Percentiles rank a stretch among this genome's conserved stretches.
These are phyloP conservation scores for Aspergillus brasiliensis DNA, from an alignment of 2,329 filamentous ascomycete species.

Conservation along the genomic window DNA sequence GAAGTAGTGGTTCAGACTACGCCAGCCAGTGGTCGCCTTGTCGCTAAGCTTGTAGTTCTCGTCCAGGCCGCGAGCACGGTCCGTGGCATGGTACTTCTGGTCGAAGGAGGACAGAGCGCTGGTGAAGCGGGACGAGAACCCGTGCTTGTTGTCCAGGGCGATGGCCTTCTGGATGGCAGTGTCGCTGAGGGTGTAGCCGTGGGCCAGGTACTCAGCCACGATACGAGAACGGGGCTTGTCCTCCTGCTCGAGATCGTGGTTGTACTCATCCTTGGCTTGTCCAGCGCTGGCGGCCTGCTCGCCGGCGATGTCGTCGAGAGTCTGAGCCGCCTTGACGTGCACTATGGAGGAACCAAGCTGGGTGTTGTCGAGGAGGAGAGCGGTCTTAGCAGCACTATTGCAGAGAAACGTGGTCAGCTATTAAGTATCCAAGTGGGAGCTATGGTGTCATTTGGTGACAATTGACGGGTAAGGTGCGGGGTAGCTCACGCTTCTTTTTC, in stretches of 20 bases:
- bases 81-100: conserved; percentile 80
- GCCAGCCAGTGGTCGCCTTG: conserved; percentile 68
- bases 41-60: conserved; percentile 78
- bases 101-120: conserved; percentile 75
- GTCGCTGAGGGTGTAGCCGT: conserved; percentile 84
- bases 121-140: conserved; percentile 79
- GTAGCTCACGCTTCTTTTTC: conserved; percentile 78
- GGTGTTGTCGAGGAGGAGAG: conserved; percentile 94
- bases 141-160: conserved; percentile 85
- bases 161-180: conserved; percentile 79
- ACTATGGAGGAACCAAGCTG: conserved; percentile 77
- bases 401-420: background rate
- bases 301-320: conserved; percentile 64
- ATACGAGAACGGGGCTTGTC: conserved; percentile 96
- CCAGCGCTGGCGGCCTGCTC: conserved; percentile 61
- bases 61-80: conserved; percentile 82
- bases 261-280: conserved; percentile 55
- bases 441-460: conserved; percentile 11
- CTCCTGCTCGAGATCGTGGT: conserved; percentile 81
- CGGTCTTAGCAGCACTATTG: conserved; percentile 79
- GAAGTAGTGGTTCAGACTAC: conserved; percentile 82
- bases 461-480: conserved; percentile 23
- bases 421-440: background rate
- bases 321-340: conserved; percentile 73
- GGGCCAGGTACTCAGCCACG: conserved; percentile 92